Evolutionary conservation across 2,329 filamentous ascomycete species (phyloP).

Genomic region (Simplicillium sp.): DNA sequence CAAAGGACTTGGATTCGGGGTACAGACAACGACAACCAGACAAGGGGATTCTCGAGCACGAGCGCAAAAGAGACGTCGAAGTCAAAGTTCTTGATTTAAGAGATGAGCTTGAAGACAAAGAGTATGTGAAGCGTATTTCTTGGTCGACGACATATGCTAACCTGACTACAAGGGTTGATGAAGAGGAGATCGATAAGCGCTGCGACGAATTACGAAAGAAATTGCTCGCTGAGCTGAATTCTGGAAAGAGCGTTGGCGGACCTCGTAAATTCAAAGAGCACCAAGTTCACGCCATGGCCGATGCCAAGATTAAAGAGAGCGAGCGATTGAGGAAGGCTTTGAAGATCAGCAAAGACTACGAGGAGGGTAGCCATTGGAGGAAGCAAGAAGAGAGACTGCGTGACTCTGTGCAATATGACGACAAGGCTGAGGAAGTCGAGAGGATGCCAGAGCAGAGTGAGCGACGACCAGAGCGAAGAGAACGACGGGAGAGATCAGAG

Average conservation of each 20-base stretch:
- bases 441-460: not conserved
- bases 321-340: conserved; percentile 79
- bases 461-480: not conserved
- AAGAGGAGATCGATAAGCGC: conserved; percentile 78
- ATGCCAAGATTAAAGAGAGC: conserved; percentile 93
- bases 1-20: conserved; percentile 57
- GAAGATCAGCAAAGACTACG: conserved; percentile 76
- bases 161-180: conserved; percentile 51
- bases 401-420: conserved; percentile 31
- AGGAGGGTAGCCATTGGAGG: conserved; percentile 80
- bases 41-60: conserved; percentile 87
- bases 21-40: conserved; percentile 80
- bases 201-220: conserved; percentile 33
- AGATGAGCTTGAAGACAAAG: conserved; percentile 86
- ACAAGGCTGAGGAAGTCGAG: conserved; percentile 16
- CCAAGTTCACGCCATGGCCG: conserved; percentile 91
- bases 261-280: conserved; percentile 66
- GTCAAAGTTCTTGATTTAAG: conserved; percentile 87
- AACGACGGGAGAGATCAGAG: not conserved
- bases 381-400: conserved; percentile 64
- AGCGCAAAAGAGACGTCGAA: conserved; percentile 82
- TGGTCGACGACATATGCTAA: conserved; percentile 4
- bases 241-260: conserved; percentile 19
- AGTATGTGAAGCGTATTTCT: conserved; percentile 33
- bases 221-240: conserved; percentile 27